phyloP scores from a whole-genome alignment of 2,329 filamentous ascomycete genomes.

The Trichophyton verrucosum region DNA sequence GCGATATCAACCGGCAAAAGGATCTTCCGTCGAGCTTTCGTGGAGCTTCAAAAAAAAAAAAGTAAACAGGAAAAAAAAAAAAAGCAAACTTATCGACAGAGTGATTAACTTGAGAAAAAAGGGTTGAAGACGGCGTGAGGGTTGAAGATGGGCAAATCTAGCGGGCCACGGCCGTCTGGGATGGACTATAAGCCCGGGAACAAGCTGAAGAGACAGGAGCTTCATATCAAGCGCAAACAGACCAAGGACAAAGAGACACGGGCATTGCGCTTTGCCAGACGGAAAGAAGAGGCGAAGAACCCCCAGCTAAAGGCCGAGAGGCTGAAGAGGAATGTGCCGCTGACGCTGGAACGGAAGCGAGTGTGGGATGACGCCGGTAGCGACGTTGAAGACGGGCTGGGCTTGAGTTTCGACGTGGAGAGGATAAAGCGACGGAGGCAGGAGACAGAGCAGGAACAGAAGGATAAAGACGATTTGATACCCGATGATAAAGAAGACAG shows the following conservation, averaged over 20 bases:
- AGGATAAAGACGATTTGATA: slow-evolving; percentile 25
- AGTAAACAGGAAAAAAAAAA: not conserved
- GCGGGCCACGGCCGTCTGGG: slow-evolving; percentile 34
- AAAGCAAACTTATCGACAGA: not conserved
- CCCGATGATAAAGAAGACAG: slow-evolving; percentile 27
- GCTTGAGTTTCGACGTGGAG: slow-evolving; percentile 37
- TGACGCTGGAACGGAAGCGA: slow-evolving; percentile 75
- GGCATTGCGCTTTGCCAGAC: slow-evolving; percentile 63
- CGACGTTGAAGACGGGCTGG: slow-evolving; percentile 36
- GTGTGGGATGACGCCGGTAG: slow-evolving; percentile 69
- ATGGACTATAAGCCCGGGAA: slow-evolving; percentile 52
- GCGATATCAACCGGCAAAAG: not conserved
- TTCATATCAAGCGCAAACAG: slow-evolving; percentile 72
- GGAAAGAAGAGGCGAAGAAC: slow-evolving; percentile 75
- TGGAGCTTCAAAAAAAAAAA: not conserved
- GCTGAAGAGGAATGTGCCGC: slow-evolving; percentile 63
- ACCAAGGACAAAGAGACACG: slow-evolving; percentile 59
- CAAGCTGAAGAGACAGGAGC: slow-evolving; percentile 65
- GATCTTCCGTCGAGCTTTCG: not conserved
- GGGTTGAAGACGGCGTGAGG: not conserved
- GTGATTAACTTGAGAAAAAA: not conserved
- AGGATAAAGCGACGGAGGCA: slow-evolving; percentile 37
- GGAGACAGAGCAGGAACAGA: slow-evolving; percentile 33
- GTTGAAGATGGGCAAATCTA: slow-evolving; percentile 18
- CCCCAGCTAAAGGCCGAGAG: slow-evolving; percentile 62